Base-by-base conservation (phyloP, 805 yeast genomes). In the Ogataea methylovora region DNA sequence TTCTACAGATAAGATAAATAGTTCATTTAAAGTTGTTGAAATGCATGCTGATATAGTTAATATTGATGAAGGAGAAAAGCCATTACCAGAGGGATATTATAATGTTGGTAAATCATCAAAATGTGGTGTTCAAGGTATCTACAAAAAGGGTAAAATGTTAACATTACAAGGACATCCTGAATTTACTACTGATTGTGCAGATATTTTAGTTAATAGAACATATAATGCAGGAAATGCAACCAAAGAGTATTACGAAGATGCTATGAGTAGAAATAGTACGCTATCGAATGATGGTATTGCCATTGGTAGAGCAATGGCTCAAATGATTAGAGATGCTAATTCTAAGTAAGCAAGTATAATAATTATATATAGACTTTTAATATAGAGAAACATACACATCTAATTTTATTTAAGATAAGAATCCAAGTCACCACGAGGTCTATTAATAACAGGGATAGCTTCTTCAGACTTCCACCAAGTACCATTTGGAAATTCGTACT, bases 111-210 rank as follows among this genome's bases (percentile, higher is more conserved):
- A 63, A n/a, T n/a, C n/a, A n/a, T n/a, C n/a, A n/a, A n/a, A 55
- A 27, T 81, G 94, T 41, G 46, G 58, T 1, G 59, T 72, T 24
- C 96, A 87, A 57, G 94, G 94, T 0, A 58, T 84, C 20, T 71
- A 70, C 36, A 69, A 71, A 27, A 64, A 67, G 1, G 50, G 63
- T 16, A 63, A 67, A 29, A 5, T 82, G 7, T 56, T 87, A 16
- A 73, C 92, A 0, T 71, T 86, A 44, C 97, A 87, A 56, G 95
- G 95, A 1, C 97, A 87, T 49, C 96, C 96, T 0, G 96, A 87
- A 52, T 87, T 84, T 48, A 49, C 60, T 18, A 59, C 61, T 0
- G 64, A 55, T 3, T 50, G 51, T 15, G 51, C 56, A 3, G 27
- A 39, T 3, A 29, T 27, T 2, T 19, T 48, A 19, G 33, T 39